phyloP scores from a whole-genome alignment of 139 green algal genomes.

The Gonium pectorale region DNA sequence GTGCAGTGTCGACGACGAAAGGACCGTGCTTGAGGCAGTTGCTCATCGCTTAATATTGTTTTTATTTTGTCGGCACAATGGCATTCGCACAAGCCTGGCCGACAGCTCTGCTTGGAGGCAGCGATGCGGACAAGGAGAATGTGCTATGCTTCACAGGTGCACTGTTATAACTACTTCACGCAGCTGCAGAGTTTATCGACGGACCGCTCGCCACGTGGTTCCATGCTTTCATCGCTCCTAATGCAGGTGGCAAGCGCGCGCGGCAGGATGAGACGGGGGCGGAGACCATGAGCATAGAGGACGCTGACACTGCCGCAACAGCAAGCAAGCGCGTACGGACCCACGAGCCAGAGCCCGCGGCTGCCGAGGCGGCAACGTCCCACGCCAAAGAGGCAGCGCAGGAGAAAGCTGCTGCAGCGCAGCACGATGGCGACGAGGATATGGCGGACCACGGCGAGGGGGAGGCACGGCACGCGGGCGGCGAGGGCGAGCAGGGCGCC shows the following conservation, averaged over 20 bases:
- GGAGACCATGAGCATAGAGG: too few species aligned
- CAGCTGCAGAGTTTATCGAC: too few species aligned
- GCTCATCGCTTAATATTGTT: too few species aligned
- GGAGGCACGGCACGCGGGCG: not conserved
- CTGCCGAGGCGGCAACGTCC: not conserved
- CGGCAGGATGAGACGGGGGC: slow-evolving; percentile 26
- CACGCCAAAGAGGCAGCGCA: too few species aligned
- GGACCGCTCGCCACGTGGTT: too few species aligned
- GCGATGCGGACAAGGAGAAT: slow-evolving; percentile 6
- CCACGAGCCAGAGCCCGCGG: not conserved
- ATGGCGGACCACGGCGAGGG: not conserved
- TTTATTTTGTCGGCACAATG: too few species aligned
- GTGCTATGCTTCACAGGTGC: not conserved
- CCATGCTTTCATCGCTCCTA: not conserved
- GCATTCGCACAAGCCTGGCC: not conserved
- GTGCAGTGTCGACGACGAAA: too few species aligned
- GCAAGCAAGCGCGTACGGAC: slow-evolving; percentile 7
- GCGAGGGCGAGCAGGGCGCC: not conserved
- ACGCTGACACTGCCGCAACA: too few species aligned
- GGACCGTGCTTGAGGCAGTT: too few species aligned
- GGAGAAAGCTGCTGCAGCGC: not conserved
- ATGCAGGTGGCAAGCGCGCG: slow-evolving; percentile 27
- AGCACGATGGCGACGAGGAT: not conserved
- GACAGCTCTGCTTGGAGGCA: not conserved
- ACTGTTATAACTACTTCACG: not conserved